Evolutionary conservation across 2,329 filamentous ascomycete species (phyloP), one percentile per base, ranked within the genome.

Genomic region (Sphaerulina vaccinii): DNA sequence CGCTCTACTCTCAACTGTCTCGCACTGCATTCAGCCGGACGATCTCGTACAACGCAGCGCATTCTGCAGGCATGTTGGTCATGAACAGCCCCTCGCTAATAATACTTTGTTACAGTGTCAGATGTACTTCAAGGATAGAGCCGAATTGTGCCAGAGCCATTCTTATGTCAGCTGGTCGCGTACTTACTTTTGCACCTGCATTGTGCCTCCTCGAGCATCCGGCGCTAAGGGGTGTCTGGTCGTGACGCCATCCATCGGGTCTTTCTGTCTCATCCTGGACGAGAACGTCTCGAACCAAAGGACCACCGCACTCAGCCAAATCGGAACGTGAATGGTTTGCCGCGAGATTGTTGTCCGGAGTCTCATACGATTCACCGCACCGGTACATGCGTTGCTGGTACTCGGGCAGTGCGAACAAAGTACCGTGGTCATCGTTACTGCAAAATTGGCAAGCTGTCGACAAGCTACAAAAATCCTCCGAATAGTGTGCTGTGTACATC

Each of bases 131-230:
- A n/a, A 42, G 22, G 23, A 27, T 6, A 13, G 15, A 42, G 10
- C 22, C 23, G 27, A 8, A n/a, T n/a, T n/a, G n/a, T 36, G 41
- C 24, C 19, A 44, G 23, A 13, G 24, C 16, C 9, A 16, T 29
- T 45, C 11, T 35, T 43, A 32, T 45, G 42, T 45, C 42, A 45
- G 29, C 42, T 32, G 19, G 6, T 37, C 42, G 42, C 42, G 27
- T 45, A 36, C 42, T 36, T 16, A 16, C 42, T 36, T 37, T 18
- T 8, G 29, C 42, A 33, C 29, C 42, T 43, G 40, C 40, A 21
- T 43, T 24, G 32, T 24, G 40, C 7, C 15, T 33, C 23, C 32
- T 21, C 32, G 27, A 23, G n/a, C 42, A 24, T 11, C 29, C 42
- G 42, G 35, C 29, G 42, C 29, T 24, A 24, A 36, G 2, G 16